A percentile compares a stretch with the other conserved stretches of the same genome.
Evolutionary conservation across 139 green algal species (phyloP).

Genomic region (Astrephomene gubernaculifera): DNA sequence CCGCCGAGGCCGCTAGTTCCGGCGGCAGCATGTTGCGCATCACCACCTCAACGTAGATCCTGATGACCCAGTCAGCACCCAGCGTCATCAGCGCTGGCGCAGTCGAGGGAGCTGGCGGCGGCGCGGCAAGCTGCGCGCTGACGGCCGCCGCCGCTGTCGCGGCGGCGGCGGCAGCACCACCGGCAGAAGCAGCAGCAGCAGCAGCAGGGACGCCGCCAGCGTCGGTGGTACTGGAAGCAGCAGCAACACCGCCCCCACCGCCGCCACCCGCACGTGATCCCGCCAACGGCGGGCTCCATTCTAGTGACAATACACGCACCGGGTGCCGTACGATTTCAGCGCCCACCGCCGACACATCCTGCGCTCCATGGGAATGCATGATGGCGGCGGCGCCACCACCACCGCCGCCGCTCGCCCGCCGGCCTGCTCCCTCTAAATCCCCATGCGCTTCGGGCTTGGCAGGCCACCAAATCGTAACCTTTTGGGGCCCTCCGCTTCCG

Average conservation of each 20-base stretch:
- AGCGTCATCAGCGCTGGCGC: slow-evolving; percentile 71
- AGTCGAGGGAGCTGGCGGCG: slow-evolving; percentile 37
- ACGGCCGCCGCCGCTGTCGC: neutral
- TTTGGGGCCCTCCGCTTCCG: slow-evolving; percentile 31
- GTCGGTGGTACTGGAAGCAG: neutral
- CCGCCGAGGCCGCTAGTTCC: neutral
- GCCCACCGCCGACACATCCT: slow-evolving; percentile 37
- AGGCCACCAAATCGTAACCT: slow-evolving; percentile 70
- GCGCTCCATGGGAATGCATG: no score
- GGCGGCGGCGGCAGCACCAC: neutral
- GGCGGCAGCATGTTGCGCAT: slow-evolving; percentile 53
- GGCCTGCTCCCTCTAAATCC: no score
- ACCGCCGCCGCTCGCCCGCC: neutral
- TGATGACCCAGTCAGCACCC: slow-evolving; percentile 64
- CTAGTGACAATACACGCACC: slow-evolving; percentile 48
- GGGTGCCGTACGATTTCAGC: slow-evolving; percentile 63
- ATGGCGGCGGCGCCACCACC: neutral
- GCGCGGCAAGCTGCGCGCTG: slow-evolving; percentile 9
- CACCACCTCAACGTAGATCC: slow-evolving; percentile 77
- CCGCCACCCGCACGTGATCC: neutral
- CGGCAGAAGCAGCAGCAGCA: neutral
- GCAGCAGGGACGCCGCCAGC: neutral
- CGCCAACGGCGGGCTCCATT: slow-evolving; percentile 64
- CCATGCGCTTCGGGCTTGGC: neutral
- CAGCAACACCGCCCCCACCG: neutral